Evolutionary conservation across 2,329 filamentous ascomycete genomes (phyloP), one percentile per base, ranked within the genome.

Genomic region (Colletotrichum orchidophilum): DNA sequence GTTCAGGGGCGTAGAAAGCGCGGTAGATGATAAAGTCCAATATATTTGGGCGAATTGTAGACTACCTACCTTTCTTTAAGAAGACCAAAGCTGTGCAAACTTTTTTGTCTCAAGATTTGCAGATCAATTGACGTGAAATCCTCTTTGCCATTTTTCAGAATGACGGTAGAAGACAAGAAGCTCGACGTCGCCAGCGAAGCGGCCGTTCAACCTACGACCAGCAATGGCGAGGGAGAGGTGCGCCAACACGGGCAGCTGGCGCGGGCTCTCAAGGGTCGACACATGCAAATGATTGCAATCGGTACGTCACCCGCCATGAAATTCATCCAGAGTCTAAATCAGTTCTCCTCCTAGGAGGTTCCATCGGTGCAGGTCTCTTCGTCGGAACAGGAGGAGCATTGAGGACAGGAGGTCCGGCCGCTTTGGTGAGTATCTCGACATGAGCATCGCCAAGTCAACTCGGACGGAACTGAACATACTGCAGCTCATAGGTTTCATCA

Each of bases 311-410:
- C 11, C 21, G 27, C n/a, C 35, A 18, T n/a, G 3, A 15, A 26
- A 73, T 1, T 74, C 75, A 13, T 76, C 74, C 46, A 18, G 5
- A 21, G 8, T 18, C n/a, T 46, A 26, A 29, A 62, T 88, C 90
- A 78, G 81, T 90, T 70, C 87, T 87, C 90, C 90, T 86, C 84
- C 89, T 69, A 88, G 87, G 88, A 61, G 88, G 88, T 71, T 88
- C 87, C n/a, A 90, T 90, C 65, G 88, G 88, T 78, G 88, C 88
- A 76, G 88, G 88, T 82, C 88, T 90, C 82, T 90, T 90, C 78
- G 88, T 90, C 76, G 87, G 88, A 74, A 88, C 87, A 39, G 88
- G 88, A 73, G 77, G 81, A 74, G 88, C 88, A 55, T 80, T 90
- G 24, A 75, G 76, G 71, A 83, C 80, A 64, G 88, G 88, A 80